A percentile compares a stretch with the other conserved stretches of the same genome.
phyloP scores from a whole-genome alignment of 768 basidiomycete species.

The Gelatoporia subvermispora region DNA sequence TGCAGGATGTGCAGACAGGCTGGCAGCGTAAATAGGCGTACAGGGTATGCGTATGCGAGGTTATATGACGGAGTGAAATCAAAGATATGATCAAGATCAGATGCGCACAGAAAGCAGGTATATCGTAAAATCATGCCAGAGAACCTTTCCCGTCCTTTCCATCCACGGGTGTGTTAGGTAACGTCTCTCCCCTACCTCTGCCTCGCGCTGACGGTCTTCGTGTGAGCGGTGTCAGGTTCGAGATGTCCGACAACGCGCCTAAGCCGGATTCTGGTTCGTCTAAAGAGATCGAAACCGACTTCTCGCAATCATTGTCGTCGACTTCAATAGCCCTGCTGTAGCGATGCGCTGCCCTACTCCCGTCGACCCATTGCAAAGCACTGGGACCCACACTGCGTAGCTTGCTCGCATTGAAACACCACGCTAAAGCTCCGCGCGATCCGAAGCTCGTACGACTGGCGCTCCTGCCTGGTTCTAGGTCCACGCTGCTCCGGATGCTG shows the following conservation, averaged over 20 bases:
- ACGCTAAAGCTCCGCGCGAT: slow-evolving; percentile 41
- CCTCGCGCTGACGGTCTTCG: slow-evolving; percentile 57
- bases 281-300: slow-evolving; percentile 22
- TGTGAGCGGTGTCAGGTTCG: slow-evolving; percentile 58
- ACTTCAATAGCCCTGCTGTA: slow-evolving; percentile 46
- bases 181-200: slow-evolving; percentile 31
- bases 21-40: not conserved
- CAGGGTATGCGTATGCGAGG: not conserved
- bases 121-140: not conserved
- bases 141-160: slow-evolving; percentile 2
- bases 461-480: slow-evolving; percentile 29
- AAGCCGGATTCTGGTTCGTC: slow-evolving; percentile 28
- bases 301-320: slow-evolving; percentile 35
- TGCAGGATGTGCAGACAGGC: too few species aligned
- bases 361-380: slow-evolving; percentile 68
- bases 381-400: slow-evolving; percentile 58
- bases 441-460: slow-evolving; percentile 35
- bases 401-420: slow-evolving; percentile 55
- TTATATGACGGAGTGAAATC: not conserved
- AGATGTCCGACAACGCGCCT: slow-evolving; percentile 26
- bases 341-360: slow-evolving; percentile 52
- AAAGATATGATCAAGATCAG: slow-evolving; percentile 1
- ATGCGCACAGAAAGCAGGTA: not conserved
- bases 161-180: slow-evolving; percentile 10
- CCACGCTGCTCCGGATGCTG: slow-evolving; percentile 19